phyloP scores from a whole-genome alignment of 1,284 basidiomycete species.

The Ganoderma sp. region DNA sequence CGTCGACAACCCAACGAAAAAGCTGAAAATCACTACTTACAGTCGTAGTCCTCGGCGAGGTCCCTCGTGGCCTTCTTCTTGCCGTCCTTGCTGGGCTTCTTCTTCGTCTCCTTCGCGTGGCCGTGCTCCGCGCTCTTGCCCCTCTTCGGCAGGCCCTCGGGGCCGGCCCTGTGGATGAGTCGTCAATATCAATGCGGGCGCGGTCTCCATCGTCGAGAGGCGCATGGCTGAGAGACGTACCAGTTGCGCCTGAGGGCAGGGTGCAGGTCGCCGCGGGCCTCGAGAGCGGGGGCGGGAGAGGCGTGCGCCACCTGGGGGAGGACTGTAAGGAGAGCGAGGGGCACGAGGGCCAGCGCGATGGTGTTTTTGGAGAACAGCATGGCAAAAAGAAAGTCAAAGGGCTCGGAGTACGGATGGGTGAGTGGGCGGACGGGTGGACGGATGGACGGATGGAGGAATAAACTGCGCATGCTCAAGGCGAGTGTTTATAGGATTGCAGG shows the following conservation, averaged over 20 bases:
- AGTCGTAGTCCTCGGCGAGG: too few relatives aligned
- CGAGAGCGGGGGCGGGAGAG: neutral
- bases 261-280: constrained; percentile 29
- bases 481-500: too few relatives aligned
- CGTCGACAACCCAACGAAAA: too few relatives aligned
- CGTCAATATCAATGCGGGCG: too few relatives aligned
- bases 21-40: too few relatives aligned
- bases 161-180: too few relatives aligned
- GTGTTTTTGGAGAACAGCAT: neutral
- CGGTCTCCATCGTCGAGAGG: too few relatives aligned
- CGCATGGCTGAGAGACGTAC: too few relatives aligned
- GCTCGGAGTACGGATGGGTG: too few relatives aligned
- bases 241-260: constrained; percentile 33
- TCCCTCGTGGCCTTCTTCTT: neutral
- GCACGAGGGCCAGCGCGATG: neutral
- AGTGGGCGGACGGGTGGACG: too few relatives aligned
- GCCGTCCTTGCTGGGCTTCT: neutral
- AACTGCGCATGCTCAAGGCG: too few relatives aligned
- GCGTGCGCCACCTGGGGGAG: neutral
- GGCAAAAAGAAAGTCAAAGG: neutral
- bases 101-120: neutral
- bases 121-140: neutral
- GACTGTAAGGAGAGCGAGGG: neutral
- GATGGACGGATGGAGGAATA: too few relatives aligned
- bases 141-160: neutral